These are phyloP conservation scores for Iris pallida DNA, from an alignment of 116 monocot genomes.

Conservation along the genomic window DNA sequence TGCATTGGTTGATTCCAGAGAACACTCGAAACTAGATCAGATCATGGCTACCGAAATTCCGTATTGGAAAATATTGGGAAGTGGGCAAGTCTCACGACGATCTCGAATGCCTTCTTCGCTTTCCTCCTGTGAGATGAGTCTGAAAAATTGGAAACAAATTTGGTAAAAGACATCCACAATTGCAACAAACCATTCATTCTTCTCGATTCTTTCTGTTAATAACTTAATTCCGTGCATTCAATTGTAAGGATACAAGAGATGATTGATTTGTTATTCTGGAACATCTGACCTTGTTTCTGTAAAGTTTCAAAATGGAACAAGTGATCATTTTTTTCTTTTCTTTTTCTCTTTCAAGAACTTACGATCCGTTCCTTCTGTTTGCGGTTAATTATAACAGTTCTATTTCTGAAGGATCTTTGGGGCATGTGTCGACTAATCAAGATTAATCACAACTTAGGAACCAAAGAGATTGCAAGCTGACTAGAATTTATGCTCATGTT, in stretches of 20 bases:
- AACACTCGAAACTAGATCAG: conserved; percentile 27
- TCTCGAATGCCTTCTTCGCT: conserved; percentile 55
- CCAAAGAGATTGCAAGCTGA: too few species aligned
- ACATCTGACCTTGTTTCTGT: conserved; percentile 10
- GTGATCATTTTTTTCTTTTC: neutral
- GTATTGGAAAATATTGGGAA: conserved; percentile 21
- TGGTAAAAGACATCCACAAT: neutral
- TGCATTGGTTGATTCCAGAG: conserved; percentile 31
- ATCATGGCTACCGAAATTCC: conserved; percentile 3
- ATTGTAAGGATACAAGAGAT: neutral
- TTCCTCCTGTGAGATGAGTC: conserved; percentile 48
- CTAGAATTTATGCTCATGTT: too few species aligned
- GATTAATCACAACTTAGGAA: too few species aligned
- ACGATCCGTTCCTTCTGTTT: too few species aligned
- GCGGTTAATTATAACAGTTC: too few species aligned
- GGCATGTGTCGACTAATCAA: too few species aligned
- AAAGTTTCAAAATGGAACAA: neutral
- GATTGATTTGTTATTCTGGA: conserved; percentile 4
- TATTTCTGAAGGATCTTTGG: too few species aligned
- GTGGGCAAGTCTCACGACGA: conserved; percentile 33
- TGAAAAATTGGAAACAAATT: conserved; percentile 7
- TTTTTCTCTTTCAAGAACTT: too few species aligned
- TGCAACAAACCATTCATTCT: neutral
- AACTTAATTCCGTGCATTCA: too few species aligned
- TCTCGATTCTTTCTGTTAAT: too few species aligned